Conservation (phyloP, 495 filamentous ascomycete genomes). For the Hypoxylon trugodes region DNA sequence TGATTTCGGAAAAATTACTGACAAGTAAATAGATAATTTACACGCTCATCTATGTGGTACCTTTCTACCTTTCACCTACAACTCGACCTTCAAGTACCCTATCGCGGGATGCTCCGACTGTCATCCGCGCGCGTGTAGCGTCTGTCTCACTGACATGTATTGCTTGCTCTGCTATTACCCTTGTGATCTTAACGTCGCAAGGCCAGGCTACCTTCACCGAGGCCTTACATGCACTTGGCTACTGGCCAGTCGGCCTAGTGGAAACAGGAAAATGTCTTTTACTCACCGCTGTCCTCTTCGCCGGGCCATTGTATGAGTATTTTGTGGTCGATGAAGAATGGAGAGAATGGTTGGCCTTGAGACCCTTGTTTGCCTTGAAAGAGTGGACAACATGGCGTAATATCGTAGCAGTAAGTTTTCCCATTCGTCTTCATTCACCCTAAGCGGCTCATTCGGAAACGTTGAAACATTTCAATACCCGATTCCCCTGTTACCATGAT, state of each 20-base stretch:
- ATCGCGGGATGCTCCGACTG: conserved; percentile 86
- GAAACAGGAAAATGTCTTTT: conserved; percentile 67
- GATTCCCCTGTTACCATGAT: conserved; percentile 24
- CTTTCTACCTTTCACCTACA: conserved; percentile 83
- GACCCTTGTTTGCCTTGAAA: conserved; percentile 42
- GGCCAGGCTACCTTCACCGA: conserved; percentile 50
- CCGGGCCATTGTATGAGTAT: conserved; percentile 82
- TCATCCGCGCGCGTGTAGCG: conserved; percentile 86
- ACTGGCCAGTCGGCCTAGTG: conserved; percentile 72
- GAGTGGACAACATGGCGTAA: conserved; percentile 68
- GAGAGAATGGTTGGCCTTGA: conserved; percentile 65
- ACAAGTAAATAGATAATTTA: conserved; percentile 66
- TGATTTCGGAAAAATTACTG: background rate
- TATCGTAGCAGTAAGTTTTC: conserved; percentile 55
- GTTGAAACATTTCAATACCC: too few species aligned
- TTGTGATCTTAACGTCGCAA: conserved; percentile 61
- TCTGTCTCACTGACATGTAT: conserved; percentile 77
- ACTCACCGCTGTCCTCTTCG: conserved; percentile 82
- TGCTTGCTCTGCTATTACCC: conserved; percentile 65
- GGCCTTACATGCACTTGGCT: conserved; percentile 72
- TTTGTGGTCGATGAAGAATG: conserved; percentile 75
- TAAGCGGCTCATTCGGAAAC: too few species aligned
- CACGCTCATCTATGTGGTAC: conserved; percentile 86
- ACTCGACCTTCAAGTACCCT: conserved; percentile 85
- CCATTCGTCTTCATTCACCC: conserved; percentile 9